These are phyloP conservation scores for Aspergillus brunneoviolaceus DNA, from an alignment of 2,329 filamentous ascomycete genomes.

Conservation along the genomic window DNA sequence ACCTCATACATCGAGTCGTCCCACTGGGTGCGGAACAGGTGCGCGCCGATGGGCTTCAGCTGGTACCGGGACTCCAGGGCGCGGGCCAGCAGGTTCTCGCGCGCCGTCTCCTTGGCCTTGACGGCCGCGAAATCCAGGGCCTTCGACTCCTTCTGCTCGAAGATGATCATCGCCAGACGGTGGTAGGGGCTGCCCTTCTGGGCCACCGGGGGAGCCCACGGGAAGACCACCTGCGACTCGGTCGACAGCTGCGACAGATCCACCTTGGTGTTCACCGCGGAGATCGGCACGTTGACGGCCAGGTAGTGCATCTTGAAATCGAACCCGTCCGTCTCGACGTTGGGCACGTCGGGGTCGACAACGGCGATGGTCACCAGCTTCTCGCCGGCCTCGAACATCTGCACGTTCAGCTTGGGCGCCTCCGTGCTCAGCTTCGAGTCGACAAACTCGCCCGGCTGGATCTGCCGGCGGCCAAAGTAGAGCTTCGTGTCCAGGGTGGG, in stretches of 20 bases:
- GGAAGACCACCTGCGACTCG: conserved; percentile 66
- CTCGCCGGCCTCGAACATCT: conserved; percentile 78
- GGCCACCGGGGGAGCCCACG: conserved; percentile 82
- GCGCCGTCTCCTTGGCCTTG: conserved; percentile 50
- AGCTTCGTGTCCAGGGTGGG: conserved; percentile 78
- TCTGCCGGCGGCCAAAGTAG: conserved; percentile 68
- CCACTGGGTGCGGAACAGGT: conserved; percentile 85
- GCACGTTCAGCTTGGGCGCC: conserved; percentile 73
- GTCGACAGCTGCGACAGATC: conserved; percentile 63
- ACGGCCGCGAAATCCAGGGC: conserved; percentile 60
- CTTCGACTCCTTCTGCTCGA: conserved; percentile 70
- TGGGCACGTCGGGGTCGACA: conserved; percentile 86
- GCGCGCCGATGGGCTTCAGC: conserved; percentile 74
- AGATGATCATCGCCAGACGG: conserved; percentile 76
- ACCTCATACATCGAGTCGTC: conserved; percentile 84
- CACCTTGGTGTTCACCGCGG: conserved; percentile 60
- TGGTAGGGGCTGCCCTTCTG: conserved; percentile 93
- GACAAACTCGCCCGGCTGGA: conserved; percentile 76
- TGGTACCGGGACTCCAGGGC: conserved; percentile 69
- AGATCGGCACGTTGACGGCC: conserved; percentile 69
- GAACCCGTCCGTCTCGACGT: conserved; percentile 72
- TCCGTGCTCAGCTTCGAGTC: conserved; percentile 71
- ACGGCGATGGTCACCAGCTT: conserved; percentile 82
- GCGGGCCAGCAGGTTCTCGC: conserved; percentile 73
- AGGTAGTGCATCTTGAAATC: conserved; percentile 83